phyloP scores from a whole-genome alignment of 2,329 filamentous ascomycete genomes.

The Nigrograna mackinnonii region DNA sequence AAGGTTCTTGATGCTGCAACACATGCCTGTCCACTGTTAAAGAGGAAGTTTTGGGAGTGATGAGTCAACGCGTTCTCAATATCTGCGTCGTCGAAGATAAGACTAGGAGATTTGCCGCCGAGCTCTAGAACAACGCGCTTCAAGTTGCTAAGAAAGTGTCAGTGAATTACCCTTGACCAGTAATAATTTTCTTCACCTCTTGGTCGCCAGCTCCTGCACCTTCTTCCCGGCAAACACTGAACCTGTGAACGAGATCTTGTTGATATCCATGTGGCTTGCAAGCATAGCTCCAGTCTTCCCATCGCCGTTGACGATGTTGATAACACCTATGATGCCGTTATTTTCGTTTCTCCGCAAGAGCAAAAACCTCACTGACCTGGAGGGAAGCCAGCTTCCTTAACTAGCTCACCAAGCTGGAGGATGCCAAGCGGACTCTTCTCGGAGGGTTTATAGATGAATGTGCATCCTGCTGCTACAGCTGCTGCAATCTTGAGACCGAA shows the following conservation, averaged over 20 bases:
- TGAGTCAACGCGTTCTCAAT: conserved; percentile 32
- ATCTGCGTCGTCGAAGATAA: conserved; percentile 42
- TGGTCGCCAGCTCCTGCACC: conserved; percentile 43
- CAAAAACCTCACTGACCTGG: conserved; percentile 40
- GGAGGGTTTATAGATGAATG: conserved; percentile 31
- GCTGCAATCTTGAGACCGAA: conserved; percentile 31
- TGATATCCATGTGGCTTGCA: conserved; percentile 45
- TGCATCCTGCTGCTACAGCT: conserved; percentile 29
- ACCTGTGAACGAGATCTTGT: conserved; percentile 48
- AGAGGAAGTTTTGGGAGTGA: conserved; percentile 43
- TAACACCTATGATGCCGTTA: conserved; percentile 31
- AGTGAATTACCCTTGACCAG: conserved; percentile 1
- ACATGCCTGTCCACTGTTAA: conserved; percentile 61
- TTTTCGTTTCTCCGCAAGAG: conserved; percentile 2
- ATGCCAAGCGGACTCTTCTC: conserved; percentile 31
- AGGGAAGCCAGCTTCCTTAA: conserved; percentile 41
- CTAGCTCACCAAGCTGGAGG: conserved; percentile 26
- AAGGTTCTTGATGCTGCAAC: conserved; percentile 58
- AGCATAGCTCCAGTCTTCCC: conserved; percentile 34
- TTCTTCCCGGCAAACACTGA: conserved; percentile 35
- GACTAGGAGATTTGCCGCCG: conserved; percentile 50
- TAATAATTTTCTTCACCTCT: conserved; percentile 14
- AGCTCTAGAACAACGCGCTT: conserved; percentile 53
- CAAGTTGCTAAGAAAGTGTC: conserved; percentile 34
- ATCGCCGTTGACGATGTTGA: conserved; percentile 37